phyloP scores from a whole-genome alignment of 2,329 filamentous ascomycete genomes.

The Alternaria sp. region DNA sequence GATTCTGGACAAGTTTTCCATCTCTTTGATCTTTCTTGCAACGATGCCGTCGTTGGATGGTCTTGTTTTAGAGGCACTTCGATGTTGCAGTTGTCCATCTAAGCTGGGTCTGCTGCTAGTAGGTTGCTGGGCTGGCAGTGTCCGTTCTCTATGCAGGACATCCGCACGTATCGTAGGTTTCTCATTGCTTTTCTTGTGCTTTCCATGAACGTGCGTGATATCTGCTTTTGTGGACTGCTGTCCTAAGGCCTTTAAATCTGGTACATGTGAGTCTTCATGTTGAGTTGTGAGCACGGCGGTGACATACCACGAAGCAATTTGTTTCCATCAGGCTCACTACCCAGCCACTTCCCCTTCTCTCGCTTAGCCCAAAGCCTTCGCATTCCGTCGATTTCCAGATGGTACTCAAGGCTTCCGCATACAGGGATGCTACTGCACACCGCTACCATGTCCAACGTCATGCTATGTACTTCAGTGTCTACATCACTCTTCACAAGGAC shows the following conservation, averaged over 20 bases:
- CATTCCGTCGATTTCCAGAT: conserved; percentile 33
- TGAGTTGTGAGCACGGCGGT: too few species aligned
- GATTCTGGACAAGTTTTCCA: conserved; percentile 9
- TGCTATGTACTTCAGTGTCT: conserved; percentile 25
- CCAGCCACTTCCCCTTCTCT: conserved; percentile 31
- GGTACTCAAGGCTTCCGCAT: conserved; percentile 30
- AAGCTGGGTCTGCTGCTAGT: not conserved
- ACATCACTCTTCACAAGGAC: conserved; percentile 34
- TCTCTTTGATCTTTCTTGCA: conserved; percentile 8
- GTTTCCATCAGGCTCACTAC: conserved; percentile 33
- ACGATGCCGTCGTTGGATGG: not conserved
- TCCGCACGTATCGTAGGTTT: not conserved
- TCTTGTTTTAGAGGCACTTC: not conserved
- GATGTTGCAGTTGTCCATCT: conserved; percentile 1
- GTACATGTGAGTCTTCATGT: not conserved
- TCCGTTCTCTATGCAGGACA: not conserved
- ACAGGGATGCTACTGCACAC: conserved; percentile 33
- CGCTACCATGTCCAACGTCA: conserved; percentile 30
- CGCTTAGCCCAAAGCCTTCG: conserved; percentile 36
- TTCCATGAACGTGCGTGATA: not conserved
- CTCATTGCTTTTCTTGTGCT: not conserved
- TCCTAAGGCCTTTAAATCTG: conserved; percentile 30
- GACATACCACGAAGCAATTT: conserved; percentile 33
- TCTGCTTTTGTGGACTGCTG: not conserved
- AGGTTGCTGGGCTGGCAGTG: not conserved